Evolutionary conservation across 1,284 basidiomycete species (phyloP), one percentile per base, ranked within the genome.

Genomic region (Melampsora medusae): DNA sequence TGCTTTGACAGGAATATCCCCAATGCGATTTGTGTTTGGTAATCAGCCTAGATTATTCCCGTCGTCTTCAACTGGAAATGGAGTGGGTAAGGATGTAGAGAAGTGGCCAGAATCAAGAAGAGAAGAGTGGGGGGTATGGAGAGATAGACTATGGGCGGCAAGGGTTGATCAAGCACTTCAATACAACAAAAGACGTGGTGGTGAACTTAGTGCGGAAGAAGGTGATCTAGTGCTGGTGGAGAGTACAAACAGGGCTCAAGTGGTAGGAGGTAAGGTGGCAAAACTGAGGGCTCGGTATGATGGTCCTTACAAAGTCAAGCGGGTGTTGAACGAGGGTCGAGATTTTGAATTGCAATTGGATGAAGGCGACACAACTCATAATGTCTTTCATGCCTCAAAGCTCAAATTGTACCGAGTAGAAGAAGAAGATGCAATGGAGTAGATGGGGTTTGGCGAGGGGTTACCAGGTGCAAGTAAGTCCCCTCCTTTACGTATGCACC

Each of bases 361-460:
- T 2, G 59, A 61, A 1, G 59, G 59, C 22, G 67, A 69, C 31
- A 6, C n/a, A 38, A 19, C 10, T 19, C 67, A 69, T n/a, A 33
- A 28, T 7, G 25, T 38, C 2, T 69, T 69, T 6, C 67, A 69
- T 19, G 31, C 60, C 42, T 69, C 50, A 10, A 69, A 69, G 19
- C 6, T 69, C 25, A 69, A 69, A n/a, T 49, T 38, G 19, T 69
- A 25, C 38, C 25, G 60, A 62, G 14, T 35, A 7, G 33, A 3
- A 7, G 33, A 35, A 7, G 33, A 35, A 35, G 33, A n/a, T n/a
- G n/a, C 7, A 7, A 4, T 35, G 33, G 33, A 35, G 33, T 35
- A 7, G 33, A 35, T 35, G 33, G 33, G 33, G 33, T 35, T 35
- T 35, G 33, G 33, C 33, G 33, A 35, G 33, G 33, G 7, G 33